Conservation (phyloP, 768 basidiomycete genomes). For the Hericium rajendrae region DNA sequence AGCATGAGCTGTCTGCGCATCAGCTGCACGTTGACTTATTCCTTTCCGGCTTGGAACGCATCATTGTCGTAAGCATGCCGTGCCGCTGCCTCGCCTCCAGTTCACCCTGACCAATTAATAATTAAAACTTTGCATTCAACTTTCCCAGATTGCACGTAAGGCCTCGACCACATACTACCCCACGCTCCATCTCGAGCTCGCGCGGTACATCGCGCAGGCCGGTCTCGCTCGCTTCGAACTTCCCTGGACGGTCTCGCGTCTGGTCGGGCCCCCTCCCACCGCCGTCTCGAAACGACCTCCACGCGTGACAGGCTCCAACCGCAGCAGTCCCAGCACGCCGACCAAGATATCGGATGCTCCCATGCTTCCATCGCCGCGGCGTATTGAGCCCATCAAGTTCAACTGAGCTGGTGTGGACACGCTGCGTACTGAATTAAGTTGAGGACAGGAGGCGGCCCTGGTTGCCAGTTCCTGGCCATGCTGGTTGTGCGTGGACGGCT, state of each 20-base stretch:
- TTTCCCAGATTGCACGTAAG: conserved; percentile 80
- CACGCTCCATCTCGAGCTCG: conserved; percentile 85
- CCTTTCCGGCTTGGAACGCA: conserved; percentile 84
- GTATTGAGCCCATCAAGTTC: not conserved
- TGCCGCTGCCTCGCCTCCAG: not conserved
- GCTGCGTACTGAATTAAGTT: too few species aligned
- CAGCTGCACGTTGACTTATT: conserved; percentile 83
- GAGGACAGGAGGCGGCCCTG: too few species aligned
- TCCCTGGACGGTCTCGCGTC: conserved; percentile 71
- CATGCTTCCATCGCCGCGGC: not conserved
- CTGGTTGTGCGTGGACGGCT: too few species aligned
- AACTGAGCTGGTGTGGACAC: not conserved
- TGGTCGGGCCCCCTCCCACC: conserved; percentile 71
- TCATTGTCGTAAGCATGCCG: conserved; percentile 59
- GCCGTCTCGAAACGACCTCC: conserved; percentile 36
- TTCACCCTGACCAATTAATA: not conserved
- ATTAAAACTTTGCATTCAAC: not conserved
- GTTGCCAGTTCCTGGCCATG: too few species aligned
- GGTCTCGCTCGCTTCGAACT: conserved; percentile 60
- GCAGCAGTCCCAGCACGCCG: not conserved
- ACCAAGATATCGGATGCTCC: not conserved
- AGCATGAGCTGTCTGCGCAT: conserved; percentile 68
- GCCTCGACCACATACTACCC: conserved; percentile 94
- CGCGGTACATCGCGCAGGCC: conserved; percentile 72
- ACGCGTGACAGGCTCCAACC: not conserved